phyloP scores from a whole-genome alignment of 129 eudicot species.

The Tagetes patula region DNA sequence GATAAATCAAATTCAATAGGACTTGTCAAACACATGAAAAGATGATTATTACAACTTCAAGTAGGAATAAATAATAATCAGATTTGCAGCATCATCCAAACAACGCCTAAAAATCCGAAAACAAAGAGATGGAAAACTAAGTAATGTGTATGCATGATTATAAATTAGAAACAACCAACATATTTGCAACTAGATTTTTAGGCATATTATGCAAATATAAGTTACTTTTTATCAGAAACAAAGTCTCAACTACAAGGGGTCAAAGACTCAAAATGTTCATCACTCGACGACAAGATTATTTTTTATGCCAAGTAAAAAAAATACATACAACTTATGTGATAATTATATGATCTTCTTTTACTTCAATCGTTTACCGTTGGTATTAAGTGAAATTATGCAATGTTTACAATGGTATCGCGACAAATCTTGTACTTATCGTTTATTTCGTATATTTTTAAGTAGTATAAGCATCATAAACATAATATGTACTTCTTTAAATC shows the following conservation, averaged over 20 bases:
- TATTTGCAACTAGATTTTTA: too few species aligned
- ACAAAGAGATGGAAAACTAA: not conserved
- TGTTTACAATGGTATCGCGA: not conserved
- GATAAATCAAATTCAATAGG: not conserved
- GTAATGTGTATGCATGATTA: not conserved
- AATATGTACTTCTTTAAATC: conserved; percentile 19
- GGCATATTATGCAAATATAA: too few species aligned
- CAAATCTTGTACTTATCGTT: conserved; percentile 4
- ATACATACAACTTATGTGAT: not conserved
- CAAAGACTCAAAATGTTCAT: not conserved
- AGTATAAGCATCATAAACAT: conserved; percentile 5
- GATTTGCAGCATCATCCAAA: not conserved
- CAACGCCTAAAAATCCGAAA: not conserved
- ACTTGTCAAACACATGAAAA: not conserved
- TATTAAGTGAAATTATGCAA: not conserved
- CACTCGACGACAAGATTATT: conserved; percentile 1
- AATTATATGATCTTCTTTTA: not conserved
- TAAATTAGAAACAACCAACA: not conserved
- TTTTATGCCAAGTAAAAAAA: not conserved
- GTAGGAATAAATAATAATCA: not conserved
- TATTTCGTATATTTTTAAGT: too few species aligned
- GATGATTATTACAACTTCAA: not conserved
- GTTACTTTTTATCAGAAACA: not conserved
- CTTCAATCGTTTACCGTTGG: not conserved
- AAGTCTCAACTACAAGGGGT: not conserved